These are phyloP conservation scores for Cryptococcus sp. DNA, from an alignment of 1,284 basidiomycete genomes.

Conservation along the genomic window DNA sequence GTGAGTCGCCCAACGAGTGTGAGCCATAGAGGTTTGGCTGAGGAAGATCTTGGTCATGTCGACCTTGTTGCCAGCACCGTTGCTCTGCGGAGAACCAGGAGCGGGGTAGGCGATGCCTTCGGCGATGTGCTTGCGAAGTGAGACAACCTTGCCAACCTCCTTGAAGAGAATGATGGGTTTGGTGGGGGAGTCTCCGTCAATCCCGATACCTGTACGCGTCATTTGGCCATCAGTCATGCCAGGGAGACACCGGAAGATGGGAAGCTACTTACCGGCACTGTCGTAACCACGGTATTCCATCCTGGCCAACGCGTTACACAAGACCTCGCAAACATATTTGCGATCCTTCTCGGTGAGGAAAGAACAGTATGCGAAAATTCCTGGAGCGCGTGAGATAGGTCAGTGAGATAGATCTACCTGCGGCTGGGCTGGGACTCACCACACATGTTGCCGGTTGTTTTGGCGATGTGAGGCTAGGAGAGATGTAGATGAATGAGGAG, in stretches of 20 bases:
- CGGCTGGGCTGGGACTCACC: neutral
- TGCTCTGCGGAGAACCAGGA: constrained; percentile 19
- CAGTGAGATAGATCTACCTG: neutral
- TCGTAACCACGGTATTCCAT: constrained; percentile 99
- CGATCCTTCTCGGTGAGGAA: constrained; percentile 93
- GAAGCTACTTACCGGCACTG: constrained; percentile 64
- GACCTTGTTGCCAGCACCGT: constrained; percentile 52
- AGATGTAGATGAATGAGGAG: too few species aligned
- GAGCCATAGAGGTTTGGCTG: constrained; percentile 94
- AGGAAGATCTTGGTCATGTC: constrained; percentile 81
- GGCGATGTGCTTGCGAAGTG: constrained; percentile 88
- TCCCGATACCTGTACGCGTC: constrained; percentile 68
- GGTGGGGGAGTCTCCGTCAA: constrained; percentile 87
- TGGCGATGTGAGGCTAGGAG: too few species aligned
- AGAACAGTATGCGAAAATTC: constrained; percentile 94
- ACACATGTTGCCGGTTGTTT: constrained; percentile 1
- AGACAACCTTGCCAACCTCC: constrained; percentile 97
- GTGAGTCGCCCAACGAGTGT: constrained; percentile 99
- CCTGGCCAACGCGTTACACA: constrained; percentile 88
- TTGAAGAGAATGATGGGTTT: constrained; percentile 78
- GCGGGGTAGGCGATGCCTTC: constrained; percentile 56
- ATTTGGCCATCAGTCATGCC: neutral
- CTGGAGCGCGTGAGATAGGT: constrained; percentile 43
- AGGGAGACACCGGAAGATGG: neutral
- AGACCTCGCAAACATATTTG: constrained; percentile 86